Evolutionary conservation across 108 stramenopile species (phyloP), one percentile per base, ranked within the genome.

Genomic region (Fistulifera solaris): DNA sequence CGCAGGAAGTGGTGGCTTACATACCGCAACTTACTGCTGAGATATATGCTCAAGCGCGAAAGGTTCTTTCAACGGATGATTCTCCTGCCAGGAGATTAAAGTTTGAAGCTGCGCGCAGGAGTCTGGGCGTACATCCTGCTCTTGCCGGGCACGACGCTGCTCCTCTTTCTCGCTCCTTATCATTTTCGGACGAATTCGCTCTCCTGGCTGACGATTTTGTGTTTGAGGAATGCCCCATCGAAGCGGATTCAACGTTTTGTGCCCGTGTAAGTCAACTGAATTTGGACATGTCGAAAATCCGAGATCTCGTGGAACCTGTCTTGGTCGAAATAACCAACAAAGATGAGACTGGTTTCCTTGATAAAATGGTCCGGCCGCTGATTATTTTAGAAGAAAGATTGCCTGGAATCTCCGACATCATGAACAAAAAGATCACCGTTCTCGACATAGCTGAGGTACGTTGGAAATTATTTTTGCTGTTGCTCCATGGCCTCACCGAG

Each of bases 381-480:
- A 21, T 58, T 21, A 0, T 21, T 17, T 26, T 67, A 0, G 60
- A 67, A 0, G 54, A 61, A 7, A 16, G 18, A 8, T 15, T 67
- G 18, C 43, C 52, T 5, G 66, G 59, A 23, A 50, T 66, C 18
- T 41, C 51, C 24, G 65, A 54, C 46, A 16, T 68, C 15, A 35
- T 39, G 15, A 61, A 61, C 5, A 56, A 56, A 50, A 52, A 19
- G 24, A 52, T 58, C 7, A 59, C 55, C 14, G 27, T 69, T 23
- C 49, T 69, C 14, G 68, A 69, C 27, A 28, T 58, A 26, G 68
- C 62, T 14, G 68, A 69, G 39, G n/a, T n/a, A n/a, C n/a, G n/a
- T n/a, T n/a, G n/a, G n/a, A n/a, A n/a, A n/a, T n/a, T n/a, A n/a
- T n/a, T n/a, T n/a, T n/a, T n/a, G n/a, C n/a, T n/a, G n/a, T n/a